A percentile compares a stretch with the other conserved stretches of the same genome.
Conservation (phyloP, 495 filamentous ascomycete genomes). For the Tuber microsphaerosporum region DNA sequence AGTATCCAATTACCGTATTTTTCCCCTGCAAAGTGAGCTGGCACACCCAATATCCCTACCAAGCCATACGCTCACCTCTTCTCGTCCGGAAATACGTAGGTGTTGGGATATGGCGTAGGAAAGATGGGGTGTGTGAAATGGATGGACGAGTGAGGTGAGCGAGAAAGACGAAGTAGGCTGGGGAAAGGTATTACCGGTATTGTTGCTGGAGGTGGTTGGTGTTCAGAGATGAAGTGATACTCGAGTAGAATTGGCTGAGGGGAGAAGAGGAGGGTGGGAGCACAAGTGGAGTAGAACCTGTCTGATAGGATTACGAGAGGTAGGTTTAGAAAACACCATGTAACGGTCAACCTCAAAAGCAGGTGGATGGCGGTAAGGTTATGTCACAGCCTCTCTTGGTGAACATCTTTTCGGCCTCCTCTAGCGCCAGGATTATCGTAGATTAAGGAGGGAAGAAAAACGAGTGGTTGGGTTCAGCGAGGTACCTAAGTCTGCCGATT, state of each 20-base stretch:
- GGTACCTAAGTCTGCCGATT: neutral
- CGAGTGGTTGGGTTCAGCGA: neutral
- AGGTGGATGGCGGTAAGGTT: neutral
- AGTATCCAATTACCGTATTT: constrained; percentile 31
- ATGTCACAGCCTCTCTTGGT: neutral
- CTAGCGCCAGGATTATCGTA: neutral
- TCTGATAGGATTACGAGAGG: constrained; percentile 11
- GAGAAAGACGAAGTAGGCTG: neutral
- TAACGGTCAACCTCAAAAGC: neutral
- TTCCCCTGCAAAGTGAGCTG: constrained; percentile 39
- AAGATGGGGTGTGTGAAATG: neutral
- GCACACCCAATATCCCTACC: constrained; percentile 34
- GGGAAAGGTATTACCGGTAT: neutral
- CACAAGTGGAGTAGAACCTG: constrained; percentile 8
- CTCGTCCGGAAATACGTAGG: constrained; percentile 27
- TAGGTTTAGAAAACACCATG: neutral
- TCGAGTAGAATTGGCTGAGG: neutral
- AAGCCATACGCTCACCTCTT: constrained; percentile 18
- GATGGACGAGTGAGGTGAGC: neutral
- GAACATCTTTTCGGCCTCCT: neutral
- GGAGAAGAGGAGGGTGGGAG: constrained; percentile 15
- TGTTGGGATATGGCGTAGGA: neutral
- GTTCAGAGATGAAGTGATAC: neutral
- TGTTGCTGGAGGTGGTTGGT: neutral
- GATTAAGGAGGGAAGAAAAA: neutral